Evolutionary conservation across 371 early-diverging fungal genomes (phyloP).

Genomic region (Mortierella sp.): DNA sequence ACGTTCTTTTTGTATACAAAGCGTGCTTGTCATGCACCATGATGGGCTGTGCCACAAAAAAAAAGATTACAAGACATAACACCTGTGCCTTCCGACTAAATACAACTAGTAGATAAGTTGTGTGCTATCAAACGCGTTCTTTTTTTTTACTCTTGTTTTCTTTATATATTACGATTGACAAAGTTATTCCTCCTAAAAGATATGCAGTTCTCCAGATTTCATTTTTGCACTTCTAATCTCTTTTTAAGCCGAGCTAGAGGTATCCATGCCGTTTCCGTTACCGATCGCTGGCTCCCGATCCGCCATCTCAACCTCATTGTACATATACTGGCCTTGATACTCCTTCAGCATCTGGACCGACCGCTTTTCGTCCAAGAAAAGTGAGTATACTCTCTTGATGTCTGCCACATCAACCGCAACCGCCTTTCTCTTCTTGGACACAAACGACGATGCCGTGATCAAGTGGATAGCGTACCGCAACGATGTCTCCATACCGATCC

Average conservation of each 20-base stretch:
- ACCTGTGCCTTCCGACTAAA: too few relatives aligned
- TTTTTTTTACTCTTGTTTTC: too few relatives aligned
- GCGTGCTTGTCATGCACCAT: too few relatives aligned
- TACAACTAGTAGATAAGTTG: too few relatives aligned
- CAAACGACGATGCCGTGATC: conserved; percentile 92
- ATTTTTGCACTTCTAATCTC: too few relatives aligned
- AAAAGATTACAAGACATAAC: too few relatives aligned
- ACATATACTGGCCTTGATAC: conserved; percentile 95
- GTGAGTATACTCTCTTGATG: conserved; percentile 90
- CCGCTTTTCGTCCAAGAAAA: conserved; percentile 97
- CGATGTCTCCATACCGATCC: conserved; percentile 93
- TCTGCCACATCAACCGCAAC: conserved; percentile 91
- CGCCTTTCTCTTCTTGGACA: conserved; percentile 92
- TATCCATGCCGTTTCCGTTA: conserved; percentile 22
- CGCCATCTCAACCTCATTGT: conserved; percentile 69
- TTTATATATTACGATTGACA: too few relatives aligned
- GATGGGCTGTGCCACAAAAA: too few relatives aligned
- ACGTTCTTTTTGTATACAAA: too few relatives aligned
- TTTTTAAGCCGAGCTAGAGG: conserved; percentile 6
- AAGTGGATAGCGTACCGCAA: conserved; percentile 97
- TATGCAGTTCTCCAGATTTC: too few relatives aligned
- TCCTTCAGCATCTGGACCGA: conserved; percentile 94
- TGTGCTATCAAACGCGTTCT: too few relatives aligned
- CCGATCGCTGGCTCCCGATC: conserved; percentile 53
- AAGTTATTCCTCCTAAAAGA: too few relatives aligned